phyloP scores from a whole-genome alignment of 192 early-diverging fungal genomes.

The Haplosporangium gracile region DNA sequence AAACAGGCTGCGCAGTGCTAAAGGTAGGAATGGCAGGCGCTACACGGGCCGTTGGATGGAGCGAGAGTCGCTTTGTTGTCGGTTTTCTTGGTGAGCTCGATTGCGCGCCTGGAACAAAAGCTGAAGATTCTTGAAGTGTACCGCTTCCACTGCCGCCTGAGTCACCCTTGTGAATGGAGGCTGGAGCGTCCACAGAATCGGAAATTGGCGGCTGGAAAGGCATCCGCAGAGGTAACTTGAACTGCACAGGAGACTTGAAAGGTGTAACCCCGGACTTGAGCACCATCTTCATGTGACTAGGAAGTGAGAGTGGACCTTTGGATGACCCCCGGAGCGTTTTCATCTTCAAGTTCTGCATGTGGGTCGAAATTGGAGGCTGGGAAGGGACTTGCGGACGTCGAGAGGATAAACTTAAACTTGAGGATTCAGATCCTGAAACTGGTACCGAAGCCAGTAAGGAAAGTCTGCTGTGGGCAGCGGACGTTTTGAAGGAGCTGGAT shows the following conservation, averaged over 20 bases:
- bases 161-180: neutral
- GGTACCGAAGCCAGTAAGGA: no score
- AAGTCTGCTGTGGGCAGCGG: neutral
- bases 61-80: neutral
- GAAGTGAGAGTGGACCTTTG: neutral
- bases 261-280: neutral
- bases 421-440: no score
- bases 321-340: slow-evolving; percentile 24
- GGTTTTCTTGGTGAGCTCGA: neutral
- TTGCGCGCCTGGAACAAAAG: neutral
- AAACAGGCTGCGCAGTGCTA: neutral
- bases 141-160: neutral
- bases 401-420: neutral
- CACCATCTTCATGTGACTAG: neutral
- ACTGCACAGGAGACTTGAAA: slow-evolving; percentile 34
- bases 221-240: slow-evolving; percentile 20
- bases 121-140: neutral
- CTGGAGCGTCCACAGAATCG: neutral
- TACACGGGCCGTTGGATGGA: slow-evolving; percentile 32
- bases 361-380: slow-evolving; percentile 20
- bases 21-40: neutral
- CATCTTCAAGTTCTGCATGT: slow-evolving; percentile 46
- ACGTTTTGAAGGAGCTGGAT: neutral
- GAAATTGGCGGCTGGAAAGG: neutral
- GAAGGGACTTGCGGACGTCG: neutral